These are phyloP conservation scores for Paramecium biaurelia DNA, from an alignment of 73 alveolate genomes.

Conservation along the genomic window DNA sequence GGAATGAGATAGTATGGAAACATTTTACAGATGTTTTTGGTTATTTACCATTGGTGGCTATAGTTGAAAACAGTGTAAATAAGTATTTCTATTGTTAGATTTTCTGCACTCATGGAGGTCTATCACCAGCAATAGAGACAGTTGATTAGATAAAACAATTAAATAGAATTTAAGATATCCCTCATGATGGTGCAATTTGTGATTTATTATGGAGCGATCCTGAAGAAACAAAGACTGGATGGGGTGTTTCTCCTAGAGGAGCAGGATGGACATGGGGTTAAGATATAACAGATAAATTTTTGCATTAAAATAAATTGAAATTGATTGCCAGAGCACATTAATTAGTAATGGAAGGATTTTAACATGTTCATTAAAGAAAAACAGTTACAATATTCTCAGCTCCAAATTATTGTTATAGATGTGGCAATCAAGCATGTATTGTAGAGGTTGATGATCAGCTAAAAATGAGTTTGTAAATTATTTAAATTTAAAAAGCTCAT, in stretches of 20 bases:
- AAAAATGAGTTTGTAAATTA: constrained; percentile 56
- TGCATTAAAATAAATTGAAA: constrained; percentile 62
- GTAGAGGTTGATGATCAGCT: constrained; percentile 64
- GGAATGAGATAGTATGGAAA: constrained; percentile 91
- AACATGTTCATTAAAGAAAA: constrained; percentile 72
- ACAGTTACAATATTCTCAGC: constrained; percentile 94
- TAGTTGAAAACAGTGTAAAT: constrained; percentile 72
- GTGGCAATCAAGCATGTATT: constrained; percentile 91
- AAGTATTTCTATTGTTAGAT: constrained; percentile 51
- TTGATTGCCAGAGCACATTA: constrained; percentile 76
- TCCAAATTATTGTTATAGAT: constrained; percentile 95
- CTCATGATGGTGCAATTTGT: constrained; percentile 92
- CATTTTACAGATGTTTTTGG: constrained; percentile 85
- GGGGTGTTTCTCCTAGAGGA: constrained; percentile 78
- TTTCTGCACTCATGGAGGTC: constrained; percentile 92
- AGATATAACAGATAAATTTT: constrained; percentile 73
- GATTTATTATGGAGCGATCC: constrained; percentile 85
- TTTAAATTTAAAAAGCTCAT: neutral
- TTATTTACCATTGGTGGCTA: constrained; percentile 88
- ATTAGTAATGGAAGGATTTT: constrained; percentile 76
- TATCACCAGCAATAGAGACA: constrained; percentile 78
- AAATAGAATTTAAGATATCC: constrained; percentile 86
- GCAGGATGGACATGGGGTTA: constrained; percentile 83
- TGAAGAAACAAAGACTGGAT: constrained; percentile 68
- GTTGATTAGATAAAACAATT: constrained; percentile 74